Base-by-base conservation (phyloP, 1,284 basidiomycete genomes). In the Singerocomus rubriflavus region DNA sequence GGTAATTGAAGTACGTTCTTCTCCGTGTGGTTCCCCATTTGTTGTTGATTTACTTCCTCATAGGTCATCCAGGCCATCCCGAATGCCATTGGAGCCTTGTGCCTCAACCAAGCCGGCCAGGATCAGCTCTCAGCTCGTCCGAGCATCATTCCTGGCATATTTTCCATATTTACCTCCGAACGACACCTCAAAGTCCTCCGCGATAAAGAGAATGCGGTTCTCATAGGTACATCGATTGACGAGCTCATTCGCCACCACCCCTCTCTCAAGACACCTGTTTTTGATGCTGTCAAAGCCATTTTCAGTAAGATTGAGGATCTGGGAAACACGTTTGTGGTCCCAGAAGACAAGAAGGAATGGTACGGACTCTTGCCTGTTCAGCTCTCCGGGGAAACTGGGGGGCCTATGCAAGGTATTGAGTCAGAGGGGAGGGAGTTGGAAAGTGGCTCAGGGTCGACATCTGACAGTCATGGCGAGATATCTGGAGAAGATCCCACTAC, bases 181-280 rank as follows among this genome's bases (percentile, higher is more conserved):
- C 81, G 81, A 33, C 91, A 95, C 65, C 79, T 91, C 58, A 90
- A 92, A 56, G 80, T 93, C n/a, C 74, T 97, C 16, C 81, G 88
- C 43, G 96, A 99, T 62, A 93, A 95, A 64, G 96, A 99, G 65
- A 93, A 94, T 61, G 91, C 93, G 0, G 85, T 89, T 21, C 73
- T 92, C 40, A 84, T 98, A 50, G 97, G 97, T 3, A 85, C 85
- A 6, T 82, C 91, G 13, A 84, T 99, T 33, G 97, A 99, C 63
- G 97, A 99, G 67, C 85, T 99, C 48, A 88, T 97, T 53, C 85
- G 97, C 6, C 97, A 99, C 66, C 97, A 99, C 67, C 97, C 97
- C 3, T 78, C 81, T 1, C 75, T 99, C 49, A 96, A 95, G 67
- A 71, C 79, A 6, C 69, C 84, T 33, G 87, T 98, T 3, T 87